Conservation (phyloP, 306 rosid genomes). For the Cercis canadensis region DNA sequence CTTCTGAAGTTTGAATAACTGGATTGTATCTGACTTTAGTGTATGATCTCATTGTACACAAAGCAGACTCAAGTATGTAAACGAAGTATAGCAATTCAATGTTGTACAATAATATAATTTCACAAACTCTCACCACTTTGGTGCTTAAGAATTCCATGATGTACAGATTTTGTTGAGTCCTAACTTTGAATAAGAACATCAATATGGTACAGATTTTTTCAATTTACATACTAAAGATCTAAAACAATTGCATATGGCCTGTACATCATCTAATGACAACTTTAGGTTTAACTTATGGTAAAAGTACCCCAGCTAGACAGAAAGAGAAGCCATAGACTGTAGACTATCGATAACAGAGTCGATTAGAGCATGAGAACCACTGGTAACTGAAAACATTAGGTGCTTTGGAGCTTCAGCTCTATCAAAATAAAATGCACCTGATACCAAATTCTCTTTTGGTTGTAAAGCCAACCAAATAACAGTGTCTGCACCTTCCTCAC, state of each 20-base stretch:
- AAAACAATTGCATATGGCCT: not conserved
- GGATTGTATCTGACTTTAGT: no score
- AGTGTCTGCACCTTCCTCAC: constrained; percentile 92
- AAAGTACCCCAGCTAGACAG: constrained; percentile 29
- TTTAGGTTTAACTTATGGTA: not conserved
- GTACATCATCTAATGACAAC: not conserved
- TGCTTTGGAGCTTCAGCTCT: constrained; percentile 89
- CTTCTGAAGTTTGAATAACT: no score
- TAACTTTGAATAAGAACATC: no score
- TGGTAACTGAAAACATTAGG: constrained; percentile 64
- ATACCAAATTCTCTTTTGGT: constrained; percentile 73
- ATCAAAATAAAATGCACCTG: constrained; percentile 88
- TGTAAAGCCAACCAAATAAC: constrained; percentile 78
- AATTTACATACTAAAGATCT: not conserved
- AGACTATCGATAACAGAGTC: constrained; percentile 57
- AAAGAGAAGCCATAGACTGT: constrained; percentile 55
- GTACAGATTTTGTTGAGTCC: no score
- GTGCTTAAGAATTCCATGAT: no score
- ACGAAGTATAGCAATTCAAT: no score
- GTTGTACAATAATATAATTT: no score
- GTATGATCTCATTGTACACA: no score
- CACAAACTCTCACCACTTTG: no score
- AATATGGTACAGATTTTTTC: no score
- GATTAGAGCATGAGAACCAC: constrained; percentile 64
- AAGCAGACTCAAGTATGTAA: no score